A percentile compares a stretch with the other conserved stretches of the same genome.
Evolutionary conservation across 1,284 basidiomycete species (phyloP).

Genomic region (Bjerkandera adusta): DNA sequence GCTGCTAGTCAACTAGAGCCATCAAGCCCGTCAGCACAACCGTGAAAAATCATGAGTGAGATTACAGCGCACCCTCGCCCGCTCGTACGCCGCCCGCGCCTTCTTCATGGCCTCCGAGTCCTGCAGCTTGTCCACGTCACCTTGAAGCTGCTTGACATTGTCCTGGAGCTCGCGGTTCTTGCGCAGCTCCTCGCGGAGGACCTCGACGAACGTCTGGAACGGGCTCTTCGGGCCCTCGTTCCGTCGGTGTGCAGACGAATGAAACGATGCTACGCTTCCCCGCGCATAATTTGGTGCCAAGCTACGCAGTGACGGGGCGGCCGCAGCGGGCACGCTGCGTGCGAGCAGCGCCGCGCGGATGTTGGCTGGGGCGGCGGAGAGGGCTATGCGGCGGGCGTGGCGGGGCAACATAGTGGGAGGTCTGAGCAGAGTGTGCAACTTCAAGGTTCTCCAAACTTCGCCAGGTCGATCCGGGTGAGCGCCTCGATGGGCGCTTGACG

Average conservation of each 20-base stretch:
- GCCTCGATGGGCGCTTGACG: no score
- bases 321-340: constrained; percentile 17
- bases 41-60: constrained; percentile 11
- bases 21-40: constrained; percentile 5
- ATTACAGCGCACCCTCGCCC: constrained; percentile 72
- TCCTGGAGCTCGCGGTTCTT: constrained; percentile 96
- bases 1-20: constrained; percentile 76
- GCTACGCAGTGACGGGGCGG: no score
- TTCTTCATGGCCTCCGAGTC: constrained; percentile 96
- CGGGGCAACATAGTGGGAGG: constrained; percentile 35
- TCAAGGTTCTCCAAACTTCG: no score
- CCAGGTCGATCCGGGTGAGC: no score
- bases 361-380: constrained; percentile 25
- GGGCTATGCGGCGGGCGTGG: constrained; percentile 26
- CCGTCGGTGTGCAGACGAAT: constrained; percentile 59
- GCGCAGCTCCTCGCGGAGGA: constrained; percentile 86
- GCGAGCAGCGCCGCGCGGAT: constrained; percentile 24
- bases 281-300: no score
- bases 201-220: constrained; percentile 95
- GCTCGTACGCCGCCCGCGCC: constrained; percentile 89
- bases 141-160: constrained; percentile 95
- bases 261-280: constrained; percentile 53
- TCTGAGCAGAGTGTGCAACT: no score
- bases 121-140: constrained; percentile 96
- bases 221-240: constrained; percentile 83